Evolutionary conservation across 164 flowering plant species (phyloP).

Genomic region (Macadamia tetraphylla): DNA sequence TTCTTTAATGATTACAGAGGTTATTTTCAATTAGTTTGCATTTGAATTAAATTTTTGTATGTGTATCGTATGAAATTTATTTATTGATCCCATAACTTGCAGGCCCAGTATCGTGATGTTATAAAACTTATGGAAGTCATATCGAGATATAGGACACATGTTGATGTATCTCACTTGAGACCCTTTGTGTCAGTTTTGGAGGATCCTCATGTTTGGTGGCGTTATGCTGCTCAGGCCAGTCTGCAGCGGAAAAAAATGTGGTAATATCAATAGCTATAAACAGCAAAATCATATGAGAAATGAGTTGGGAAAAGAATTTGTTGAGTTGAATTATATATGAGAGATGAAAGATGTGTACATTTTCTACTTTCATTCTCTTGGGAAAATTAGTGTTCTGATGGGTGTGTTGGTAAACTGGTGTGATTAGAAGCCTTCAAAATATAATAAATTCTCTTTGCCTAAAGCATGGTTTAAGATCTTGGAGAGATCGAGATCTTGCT

Average conservation of each 20-base stretch:
- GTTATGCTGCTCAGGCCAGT: slow-evolving; percentile 75
- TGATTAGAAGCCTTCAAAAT: too few relatives aligned
- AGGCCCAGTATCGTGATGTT: slow-evolving; percentile 95
- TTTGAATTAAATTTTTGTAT: background rate
- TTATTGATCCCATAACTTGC: slow-evolving; percentile 12
- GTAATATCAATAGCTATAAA: slow-evolving; percentile 26
- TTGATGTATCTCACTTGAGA: slow-evolving; percentile 87
- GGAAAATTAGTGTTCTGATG: too few relatives aligned
- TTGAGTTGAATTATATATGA: too few relatives aligned
- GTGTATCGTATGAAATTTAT: background rate
- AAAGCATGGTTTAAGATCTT: too few relatives aligned
- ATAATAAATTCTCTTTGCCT: too few relatives aligned
- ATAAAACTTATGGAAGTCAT: slow-evolving; percentile 83
- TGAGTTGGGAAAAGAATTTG: too few relatives aligned
- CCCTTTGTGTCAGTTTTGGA: slow-evolving; percentile 61
- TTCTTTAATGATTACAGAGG: slow-evolving; percentile 83
- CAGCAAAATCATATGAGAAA: too few relatives aligned
- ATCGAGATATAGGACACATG: slow-evolving; percentile 68
- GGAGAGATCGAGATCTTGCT: too few relatives aligned
- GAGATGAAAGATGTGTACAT: too few relatives aligned
- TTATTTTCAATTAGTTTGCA: slow-evolving; percentile 14
- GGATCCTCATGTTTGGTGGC: slow-evolving; percentile 76
- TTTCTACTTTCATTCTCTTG: too few relatives aligned
- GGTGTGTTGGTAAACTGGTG: too few relatives aligned
- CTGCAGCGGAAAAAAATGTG: slow-evolving; percentile 86